Base-by-base conservation (phyloP, 2,329 filamentous ascomycete species). In the Colletotrichum camelliae region DNA sequence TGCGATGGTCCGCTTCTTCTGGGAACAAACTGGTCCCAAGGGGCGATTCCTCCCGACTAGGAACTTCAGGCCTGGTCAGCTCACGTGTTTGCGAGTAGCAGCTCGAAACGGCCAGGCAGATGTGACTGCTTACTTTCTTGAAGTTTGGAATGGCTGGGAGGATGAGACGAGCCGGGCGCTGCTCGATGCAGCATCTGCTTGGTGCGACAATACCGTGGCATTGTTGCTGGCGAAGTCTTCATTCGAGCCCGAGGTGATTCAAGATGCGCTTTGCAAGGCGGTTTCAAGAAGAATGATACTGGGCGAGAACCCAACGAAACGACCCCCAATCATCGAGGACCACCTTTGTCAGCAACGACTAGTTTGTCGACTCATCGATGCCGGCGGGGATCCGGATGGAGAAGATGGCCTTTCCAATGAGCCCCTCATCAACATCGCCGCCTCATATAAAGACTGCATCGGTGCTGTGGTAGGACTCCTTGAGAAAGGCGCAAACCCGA, bases 1-100 rank as follows among this genome's bases (percentile, higher is more conserved):
- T 52, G 43, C 43, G n/a, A 52, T 52, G 43, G n/a, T 10, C 43
- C 43, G 43, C 43, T 87, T 84, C 0, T 85, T 87, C 1, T 78
- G 43, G 43, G 43, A 52, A n/a, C 43, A 52, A 13, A 10, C 13
- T 21, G 43, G 43, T 52, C 43, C n/a, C n/a, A 2, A 21, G n/a
- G n/a, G n/a, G n/a, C 43, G 43, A 13, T 52, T 52, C 6, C 9
- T 21, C 5, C 43, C n/a, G n/a, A 52, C n/a, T 13, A 52, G 43
- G 7, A 52, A 13, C 2, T 52, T 21, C 12, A 52, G n/a, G 10
- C 43, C 43, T 13, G 43, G 43, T 24, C 43, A 52, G 43, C 43
- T 52, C 43, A 52, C 43, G 6, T 52, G 43, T 52, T n/a, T 52
- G 43, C 43, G 43, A 10, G 43, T 52, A 52, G 43, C 43, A 52